Conservation (phyloP, 169 alveolate species). For the Plasmodium cynomolgi region DNA sequence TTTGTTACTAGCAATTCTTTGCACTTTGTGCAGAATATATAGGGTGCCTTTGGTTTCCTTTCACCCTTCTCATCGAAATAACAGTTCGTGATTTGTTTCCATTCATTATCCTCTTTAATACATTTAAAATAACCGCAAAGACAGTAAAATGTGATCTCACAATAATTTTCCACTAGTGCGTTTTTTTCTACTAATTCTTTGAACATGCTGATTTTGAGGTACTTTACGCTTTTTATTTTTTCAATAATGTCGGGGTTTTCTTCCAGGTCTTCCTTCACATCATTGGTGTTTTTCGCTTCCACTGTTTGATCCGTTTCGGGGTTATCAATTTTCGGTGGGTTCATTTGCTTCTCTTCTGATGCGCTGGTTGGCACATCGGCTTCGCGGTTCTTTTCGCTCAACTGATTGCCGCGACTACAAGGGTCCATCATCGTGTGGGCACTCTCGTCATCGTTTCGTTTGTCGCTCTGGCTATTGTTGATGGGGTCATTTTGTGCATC, state of each 20-base stretch:
- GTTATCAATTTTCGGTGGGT: not conserved
- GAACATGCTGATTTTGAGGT: constrained; percentile 21
- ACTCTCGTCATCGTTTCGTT: not conserved
- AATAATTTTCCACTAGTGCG: constrained; percentile 21
- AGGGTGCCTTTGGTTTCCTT: constrained; percentile 61
- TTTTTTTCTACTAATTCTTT: constrained; percentile 49
- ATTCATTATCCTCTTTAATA: constrained; percentile 50
- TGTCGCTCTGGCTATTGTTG: not conserved
- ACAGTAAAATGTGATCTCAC: constrained; percentile 54
- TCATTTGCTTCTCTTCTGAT: not conserved
- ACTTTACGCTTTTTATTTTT: not conserved
- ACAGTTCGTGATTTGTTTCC: constrained; percentile 72
- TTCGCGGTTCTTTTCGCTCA: not conserved
- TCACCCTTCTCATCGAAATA: constrained; percentile 59
- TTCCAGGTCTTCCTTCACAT: not conserved
- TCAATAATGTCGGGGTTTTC: not conserved
- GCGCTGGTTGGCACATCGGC: not conserved
- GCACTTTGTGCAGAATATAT: constrained; percentile 62
- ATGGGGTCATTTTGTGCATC: not conserved
- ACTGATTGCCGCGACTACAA: not conserved
- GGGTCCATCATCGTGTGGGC: not conserved
- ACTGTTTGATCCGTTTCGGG: not conserved
- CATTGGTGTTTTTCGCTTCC: not conserved
- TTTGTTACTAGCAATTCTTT: constrained; percentile 49
- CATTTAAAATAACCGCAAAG: constrained; percentile 66